Conservation (phyloP, 2,329 filamentous ascomycete genomes). For the Chaetomium olivaceum region DNA sequence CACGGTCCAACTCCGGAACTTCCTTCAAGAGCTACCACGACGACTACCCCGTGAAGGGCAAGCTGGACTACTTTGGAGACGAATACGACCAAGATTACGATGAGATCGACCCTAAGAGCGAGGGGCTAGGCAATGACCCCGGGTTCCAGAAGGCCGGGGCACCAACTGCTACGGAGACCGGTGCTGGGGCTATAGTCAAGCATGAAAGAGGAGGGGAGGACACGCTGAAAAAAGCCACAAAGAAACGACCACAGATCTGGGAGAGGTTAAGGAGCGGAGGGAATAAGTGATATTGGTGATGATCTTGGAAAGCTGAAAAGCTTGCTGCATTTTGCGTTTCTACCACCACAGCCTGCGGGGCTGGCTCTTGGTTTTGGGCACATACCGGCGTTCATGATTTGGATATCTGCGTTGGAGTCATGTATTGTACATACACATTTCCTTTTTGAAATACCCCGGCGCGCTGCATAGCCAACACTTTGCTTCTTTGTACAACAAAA, state of each 20-base stretch:
- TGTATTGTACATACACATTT: neutral
- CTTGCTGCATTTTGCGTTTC: neutral
- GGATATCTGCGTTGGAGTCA: neutral
- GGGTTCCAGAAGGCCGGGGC: constrained; percentile 34
- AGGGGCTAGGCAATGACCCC: constrained; percentile 52
- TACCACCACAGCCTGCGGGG: neutral
- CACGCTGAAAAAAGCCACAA: constrained; percentile 18
- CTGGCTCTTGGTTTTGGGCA: neutral
- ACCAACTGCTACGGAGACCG: neutral
- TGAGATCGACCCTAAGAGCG: constrained; percentile 48
- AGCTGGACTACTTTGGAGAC: constrained; percentile 14
- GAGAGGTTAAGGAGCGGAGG: constrained; percentile 27
- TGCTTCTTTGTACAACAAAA: neutral
- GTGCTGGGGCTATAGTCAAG: constrained; percentile 6
- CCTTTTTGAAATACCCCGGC: constrained; percentile 8
- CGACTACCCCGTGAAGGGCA: constrained; percentile 30
- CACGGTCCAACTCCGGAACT: constrained; percentile 4
- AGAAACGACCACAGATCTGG: constrained; percentile 29
- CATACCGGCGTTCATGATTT: neutral
- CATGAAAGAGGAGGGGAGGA: constrained; percentile 21
- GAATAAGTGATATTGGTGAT: constrained; percentile 17
- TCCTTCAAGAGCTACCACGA: constrained; percentile 13
- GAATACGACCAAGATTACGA: constrained; percentile 36
- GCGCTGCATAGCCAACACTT: constrained; percentile 5
- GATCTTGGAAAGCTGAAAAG: neutral